Conservation (phyloP, 345 rosid species). For the Populus alba region DNA sequence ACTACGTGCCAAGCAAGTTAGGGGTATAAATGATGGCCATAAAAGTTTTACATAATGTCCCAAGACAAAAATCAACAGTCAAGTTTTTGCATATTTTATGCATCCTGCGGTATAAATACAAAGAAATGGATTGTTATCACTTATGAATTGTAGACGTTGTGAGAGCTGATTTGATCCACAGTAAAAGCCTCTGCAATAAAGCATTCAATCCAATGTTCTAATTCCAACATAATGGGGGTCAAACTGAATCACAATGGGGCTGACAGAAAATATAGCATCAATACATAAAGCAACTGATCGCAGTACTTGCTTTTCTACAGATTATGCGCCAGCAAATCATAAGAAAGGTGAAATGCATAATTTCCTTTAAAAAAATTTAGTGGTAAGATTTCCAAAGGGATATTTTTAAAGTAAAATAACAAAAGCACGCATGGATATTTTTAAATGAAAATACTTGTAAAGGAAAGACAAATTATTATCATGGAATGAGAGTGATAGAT, state of each 20-base stretch:
- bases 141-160: background rate
- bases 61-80: no score
- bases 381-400: background rate
- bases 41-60: no score
- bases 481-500: background rate
- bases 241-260: background rate
- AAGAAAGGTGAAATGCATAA: background rate
- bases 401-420: background rate
- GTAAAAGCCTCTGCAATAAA: background rate
- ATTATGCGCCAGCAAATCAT: background rate
- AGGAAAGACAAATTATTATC: background rate
- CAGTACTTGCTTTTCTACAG: background rate
- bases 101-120: background rate
- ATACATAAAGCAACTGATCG: background rate
- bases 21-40: no score
- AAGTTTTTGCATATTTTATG: no score
- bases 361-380: background rate
- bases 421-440: background rate
- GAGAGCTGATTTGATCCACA: background rate
- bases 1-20: background rate
- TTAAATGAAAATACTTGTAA: background rate
- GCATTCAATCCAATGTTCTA: background rate
- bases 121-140: background rate
- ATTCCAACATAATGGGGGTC: background rate
- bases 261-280: no score